These are phyloP conservation scores for Ilyonectria mors-panacis DNA, from an alignment of 2,329 filamentous ascomycete species.

Conservation along the genomic window DNA sequence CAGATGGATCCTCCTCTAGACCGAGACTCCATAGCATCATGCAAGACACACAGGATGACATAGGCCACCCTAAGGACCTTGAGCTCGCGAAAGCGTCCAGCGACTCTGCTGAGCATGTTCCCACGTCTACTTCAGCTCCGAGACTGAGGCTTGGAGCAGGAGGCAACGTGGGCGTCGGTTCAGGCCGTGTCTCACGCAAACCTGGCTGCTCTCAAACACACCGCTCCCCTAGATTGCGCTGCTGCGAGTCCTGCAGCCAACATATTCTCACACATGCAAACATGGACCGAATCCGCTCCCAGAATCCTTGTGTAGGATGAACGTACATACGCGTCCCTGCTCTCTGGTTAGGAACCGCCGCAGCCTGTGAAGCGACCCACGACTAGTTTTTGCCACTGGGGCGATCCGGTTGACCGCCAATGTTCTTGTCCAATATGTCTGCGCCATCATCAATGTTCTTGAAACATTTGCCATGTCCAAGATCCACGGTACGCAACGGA, in stretches of 20 bases:
- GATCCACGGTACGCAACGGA: neutral
- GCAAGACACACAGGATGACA: slow-evolving; percentile 38
- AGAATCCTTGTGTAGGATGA: neutral
- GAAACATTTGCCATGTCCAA: neutral
- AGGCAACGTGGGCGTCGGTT: slow-evolving; percentile 21
- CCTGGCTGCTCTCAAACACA: slow-evolving; percentile 29
- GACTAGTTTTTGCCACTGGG: slow-evolving; percentile 2
- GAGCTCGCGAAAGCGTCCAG: slow-evolving; percentile 6
- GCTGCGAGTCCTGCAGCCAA: slow-evolving; percentile 25
- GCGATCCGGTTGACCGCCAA: slow-evolving; percentile 9
- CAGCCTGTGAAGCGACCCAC: neutral
- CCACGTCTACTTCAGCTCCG: slow-evolving; percentile 16
- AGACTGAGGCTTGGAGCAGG: slow-evolving; percentile 11
- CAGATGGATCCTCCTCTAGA: slow-evolving; percentile 7
- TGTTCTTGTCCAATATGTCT: slow-evolving; percentile 14
- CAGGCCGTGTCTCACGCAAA: slow-evolving; percentile 22
- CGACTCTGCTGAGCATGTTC: slow-evolving; percentile 11
- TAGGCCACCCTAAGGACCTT: slow-evolving; percentile 29
- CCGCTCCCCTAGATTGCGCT: slow-evolving; percentile 25
- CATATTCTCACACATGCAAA: neutral
- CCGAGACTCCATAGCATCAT: slow-evolving; percentile 26
- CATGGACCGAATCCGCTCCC: neutral
- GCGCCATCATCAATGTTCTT: neutral
- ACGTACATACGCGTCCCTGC: neutral
- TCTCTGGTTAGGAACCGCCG: slow-evolving; percentile 13